Evolutionary conservation across 2,329 filamentous ascomycete genomes (phyloP), one percentile per base, ranked within the genome.

Genomic region (Zarea fungicola): DNA sequence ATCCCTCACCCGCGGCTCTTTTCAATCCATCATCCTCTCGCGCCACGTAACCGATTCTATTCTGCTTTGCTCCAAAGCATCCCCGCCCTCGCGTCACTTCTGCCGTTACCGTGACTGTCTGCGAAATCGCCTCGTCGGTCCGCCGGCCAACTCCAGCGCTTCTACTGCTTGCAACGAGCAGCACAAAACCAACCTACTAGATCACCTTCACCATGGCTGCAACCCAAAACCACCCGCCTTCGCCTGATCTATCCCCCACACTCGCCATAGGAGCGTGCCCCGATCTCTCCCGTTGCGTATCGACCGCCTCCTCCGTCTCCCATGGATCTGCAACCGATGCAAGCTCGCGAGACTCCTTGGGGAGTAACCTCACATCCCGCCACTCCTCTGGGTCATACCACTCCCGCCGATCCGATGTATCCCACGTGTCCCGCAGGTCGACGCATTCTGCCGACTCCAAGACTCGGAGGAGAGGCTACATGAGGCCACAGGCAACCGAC

Each of bases 401-500:
- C 32, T 70, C 71, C 13, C 67, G 71, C 36, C 66, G 59, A 28
- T 76, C 75, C 31, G 73, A 77, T 34, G 59, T 68, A 44, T 62
- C 65, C 22, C 57, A 54, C 34, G 51, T 57, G 14, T 71, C 70
- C 22, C 68, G 76, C 41, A 68, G 73, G 32, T 78, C 78, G 1
- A 75, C 71, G 9, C 69, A 67, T 49, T 73, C 68, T 55, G 57
- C 68, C 40, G 66, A 68, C 48, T 61, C 68, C 28, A 67, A 61
- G 43, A 63, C 65, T 19, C 74, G 82, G 52, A 77, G 88, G 59
- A 80, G 90, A 54, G 91, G 91, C 36, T 96, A 92, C 70, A 87
- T 95, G 71, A 81, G 91, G 42, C 90, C 91, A 1, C 86, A 90
- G 64, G 88, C 84, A 47, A 95, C 88, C 44, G 81, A 90, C 60